Base-by-base conservation (phyloP, 176 grass and related monocot species). In the Aegilops speltoides region DNA sequence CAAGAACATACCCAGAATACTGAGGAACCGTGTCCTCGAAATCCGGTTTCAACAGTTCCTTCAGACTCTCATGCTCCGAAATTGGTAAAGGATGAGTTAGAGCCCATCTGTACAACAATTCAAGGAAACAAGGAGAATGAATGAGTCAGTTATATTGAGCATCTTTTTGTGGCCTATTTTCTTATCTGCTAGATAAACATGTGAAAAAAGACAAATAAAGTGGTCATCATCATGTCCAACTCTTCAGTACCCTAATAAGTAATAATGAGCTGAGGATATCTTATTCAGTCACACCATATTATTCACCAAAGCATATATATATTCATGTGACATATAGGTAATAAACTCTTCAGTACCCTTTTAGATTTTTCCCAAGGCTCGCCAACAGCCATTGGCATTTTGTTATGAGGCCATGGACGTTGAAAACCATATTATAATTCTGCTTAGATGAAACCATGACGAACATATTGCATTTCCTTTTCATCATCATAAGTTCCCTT, bases 1-100 rank as follows among this genome's bases (percentile, higher is more conserved):
- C 62, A 71, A 84, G 65, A 81, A 43, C 93, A 36, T 93, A 98
- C 96, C 96, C 93, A 72, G 96, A 98, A 87, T 98, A 98, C 92
- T 90, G 94, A 84, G 92, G 92, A 89, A 98, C 96, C 96, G 92
- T 98, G 84, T 98, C 93, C 84, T 94, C 86, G 76, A 98, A 98
- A 91, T 98, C 93, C 84, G 93, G 93, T 75, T 96, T 96, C 93
- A 96, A 82, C 74, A 96, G 93, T 80, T 98, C 94, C 85, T 98
- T 94, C 79, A 93, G 79, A 84, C 91, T 98, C 90, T 96, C 96
- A 34, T 96, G 91, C 79, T 98, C 90, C 50, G 93, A 93, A 71
- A 96, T 86, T 84, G 88, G 91, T 40, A 84, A 87, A 72, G 93
- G 90, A 86, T 94, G 93, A 40, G 93, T 93, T 64, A 96, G 92